phyloP scores from a whole-genome alignment of 176 grass and related monocot genomes.

The Carex kokanica region DNA sequence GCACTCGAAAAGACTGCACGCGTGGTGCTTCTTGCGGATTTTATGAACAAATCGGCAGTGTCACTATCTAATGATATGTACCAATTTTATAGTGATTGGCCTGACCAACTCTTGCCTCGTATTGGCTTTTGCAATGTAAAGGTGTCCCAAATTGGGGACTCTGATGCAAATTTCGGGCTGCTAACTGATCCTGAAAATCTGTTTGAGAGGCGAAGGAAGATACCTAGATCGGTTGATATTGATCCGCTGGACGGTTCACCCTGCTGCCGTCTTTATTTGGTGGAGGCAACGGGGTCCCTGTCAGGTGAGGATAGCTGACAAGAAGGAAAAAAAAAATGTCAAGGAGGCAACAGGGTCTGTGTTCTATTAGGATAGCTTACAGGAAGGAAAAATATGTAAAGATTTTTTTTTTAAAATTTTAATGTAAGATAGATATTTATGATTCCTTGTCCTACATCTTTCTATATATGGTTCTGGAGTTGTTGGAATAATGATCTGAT shows the following conservation, averaged over 20 bases:
- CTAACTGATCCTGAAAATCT: constrained; percentile 81
- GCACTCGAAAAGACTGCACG: constrained; percentile 29
- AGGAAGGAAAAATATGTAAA: constrained; percentile 22
- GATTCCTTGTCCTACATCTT: constrained; percentile 1
- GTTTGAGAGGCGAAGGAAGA: constrained; percentile 79
- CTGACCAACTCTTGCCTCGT: constrained; percentile 67
- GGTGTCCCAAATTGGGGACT: constrained; percentile 78
- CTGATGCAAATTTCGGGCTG: constrained; percentile 81
- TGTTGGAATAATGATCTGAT: not conserved
- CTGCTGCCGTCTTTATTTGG: constrained; percentile 79
- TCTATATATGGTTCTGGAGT: not conserved
- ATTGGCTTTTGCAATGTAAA: constrained; percentile 69
- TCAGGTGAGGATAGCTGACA: constrained; percentile 30
- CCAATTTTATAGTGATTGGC: constrained; percentile 91
- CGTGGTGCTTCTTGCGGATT: constrained; percentile 63
- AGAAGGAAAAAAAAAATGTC: not conserved
- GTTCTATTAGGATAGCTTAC: constrained; percentile 36
- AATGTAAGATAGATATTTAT: not conserved
- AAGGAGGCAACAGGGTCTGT: constrained; percentile 56
- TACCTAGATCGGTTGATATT: constrained; percentile 70
- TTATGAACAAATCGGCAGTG: constrained; percentile 80
- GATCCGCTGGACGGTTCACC: constrained; percentile 75
- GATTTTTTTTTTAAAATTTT: constrained; percentile 19
- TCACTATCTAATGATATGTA: constrained; percentile 55
- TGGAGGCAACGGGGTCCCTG: constrained; percentile 61